phyloP scores from a whole-genome alignment of 257 asterid species.

The Orobanche coerulescens region DNA sequence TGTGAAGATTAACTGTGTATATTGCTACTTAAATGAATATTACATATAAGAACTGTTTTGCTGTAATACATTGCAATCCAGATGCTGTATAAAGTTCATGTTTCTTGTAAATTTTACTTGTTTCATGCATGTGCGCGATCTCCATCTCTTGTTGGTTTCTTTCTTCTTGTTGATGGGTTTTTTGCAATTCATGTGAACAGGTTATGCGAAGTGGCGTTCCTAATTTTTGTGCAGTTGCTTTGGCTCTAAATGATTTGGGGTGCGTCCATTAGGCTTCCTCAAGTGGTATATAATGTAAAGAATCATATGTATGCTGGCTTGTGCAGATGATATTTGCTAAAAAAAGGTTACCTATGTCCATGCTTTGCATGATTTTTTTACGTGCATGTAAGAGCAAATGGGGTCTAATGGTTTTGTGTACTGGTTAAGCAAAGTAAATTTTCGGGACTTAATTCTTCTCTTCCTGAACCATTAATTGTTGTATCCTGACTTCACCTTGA shows the following conservation, averaged over 20 bases:
- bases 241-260: slow-evolving; percentile 90
- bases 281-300: slow-evolving; percentile 10
- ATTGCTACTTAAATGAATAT: not conserved
- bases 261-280: slow-evolving; percentile 32
- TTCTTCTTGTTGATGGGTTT: slow-evolving; percentile 15
- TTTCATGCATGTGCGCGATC: slow-evolving; percentile 11
- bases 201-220: slow-evolving; percentile 94
- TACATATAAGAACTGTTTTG: not conserved
- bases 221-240: slow-evolving; percentile 96
- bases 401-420: slow-evolving; percentile 2
- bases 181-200: slow-evolving; percentile 36
- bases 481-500: not conserved
- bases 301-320: slow-evolving; percentile 14
- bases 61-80: not conserved
- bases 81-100: not conserved
- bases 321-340: not conserved
- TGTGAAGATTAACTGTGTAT: not conserved
- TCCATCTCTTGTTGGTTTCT: slow-evolving; percentile 7
- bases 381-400: not conserved
- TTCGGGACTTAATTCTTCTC: too few species aligned
- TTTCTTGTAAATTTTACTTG: slow-evolving; percentile 6
- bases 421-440: not conserved
- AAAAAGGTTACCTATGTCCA: not conserved
- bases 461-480: not conserved
- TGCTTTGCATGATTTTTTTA: not conserved